Percentiles rank a stretch among this genome's conserved stretches.
phyloP scores from a whole-genome alignment of 306 rosid genomes.

The Citrullus colocynthis region DNA sequence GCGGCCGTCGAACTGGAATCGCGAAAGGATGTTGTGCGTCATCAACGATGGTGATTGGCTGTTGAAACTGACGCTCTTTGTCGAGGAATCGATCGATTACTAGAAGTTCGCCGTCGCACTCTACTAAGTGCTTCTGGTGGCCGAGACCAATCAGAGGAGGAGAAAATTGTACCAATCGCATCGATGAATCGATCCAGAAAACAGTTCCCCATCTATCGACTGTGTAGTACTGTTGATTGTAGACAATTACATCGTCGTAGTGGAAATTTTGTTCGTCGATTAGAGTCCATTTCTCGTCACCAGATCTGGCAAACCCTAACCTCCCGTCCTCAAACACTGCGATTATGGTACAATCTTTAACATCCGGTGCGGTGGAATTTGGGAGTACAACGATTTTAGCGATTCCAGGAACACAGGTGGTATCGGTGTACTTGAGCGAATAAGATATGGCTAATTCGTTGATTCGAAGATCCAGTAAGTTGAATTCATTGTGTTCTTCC shows the following conservation, averaged over 20 bases:
- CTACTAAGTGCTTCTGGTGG: conserved; percentile 55
- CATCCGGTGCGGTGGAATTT: conserved; percentile 15
- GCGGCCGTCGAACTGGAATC: not conserved
- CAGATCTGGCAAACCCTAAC: conserved; percentile 32
- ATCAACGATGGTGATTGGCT: not conserved
- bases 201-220: conserved; percentile 54
- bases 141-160: conserved; percentile 52
- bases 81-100: conserved; percentile 47
- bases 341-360: conserved; percentile 16
- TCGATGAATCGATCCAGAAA: conserved; percentile 41
- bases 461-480: conserved; percentile 12
- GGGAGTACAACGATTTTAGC: conserved; percentile 37
- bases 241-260: conserved; percentile 48
- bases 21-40: not conserved
- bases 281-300: conserved; percentile 23
- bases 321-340: conserved; percentile 28
- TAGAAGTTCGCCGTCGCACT: conserved; percentile 43
- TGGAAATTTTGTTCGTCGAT: conserved; percentile 26
- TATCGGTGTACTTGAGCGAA: not conserved
- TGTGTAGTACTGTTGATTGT: conserved; percentile 39
- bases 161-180: conserved; percentile 32
- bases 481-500: not conserved
- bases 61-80: not conserved
- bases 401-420: not conserved
- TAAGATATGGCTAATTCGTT: conserved; percentile 10